Evolutionary conservation across 2,329 filamentous ascomycete genomes (phyloP).

Genomic region (Aspergillus chevalieri): DNA sequence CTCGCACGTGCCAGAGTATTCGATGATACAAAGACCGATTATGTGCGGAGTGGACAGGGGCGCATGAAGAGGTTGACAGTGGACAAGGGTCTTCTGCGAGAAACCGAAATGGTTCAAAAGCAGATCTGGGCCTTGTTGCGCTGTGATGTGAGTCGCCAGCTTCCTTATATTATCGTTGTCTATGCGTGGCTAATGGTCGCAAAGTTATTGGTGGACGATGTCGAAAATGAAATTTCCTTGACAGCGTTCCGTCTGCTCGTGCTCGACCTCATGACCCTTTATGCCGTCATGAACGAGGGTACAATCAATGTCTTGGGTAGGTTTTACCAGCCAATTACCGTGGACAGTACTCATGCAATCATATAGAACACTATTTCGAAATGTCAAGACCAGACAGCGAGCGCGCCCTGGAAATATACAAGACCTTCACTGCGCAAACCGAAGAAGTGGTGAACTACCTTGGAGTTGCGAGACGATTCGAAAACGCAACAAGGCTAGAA

Average conservation of each 20-base stretch:
- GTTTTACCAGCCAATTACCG: conserved; percentile 17
- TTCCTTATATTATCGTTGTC: background rate
- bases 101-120: conserved; percentile 84
- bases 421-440: conserved; percentile 84
- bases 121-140: conserved; percentile 80
- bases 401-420: conserved; percentile 84
- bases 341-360: background rate
- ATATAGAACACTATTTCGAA: conserved; percentile 87
- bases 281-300: conserved; percentile 92
- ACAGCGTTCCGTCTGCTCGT: conserved; percentile 89
- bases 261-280: conserved; percentile 79
- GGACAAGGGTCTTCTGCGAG: conserved; percentile 84
- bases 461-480: conserved; percentile 77
- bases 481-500: conserved; percentile 85
- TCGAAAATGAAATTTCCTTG: conserved; percentile 93
- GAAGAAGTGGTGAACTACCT: conserved; percentile 89
- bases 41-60: conserved; percentile 75
- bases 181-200: conserved; percentile 9
- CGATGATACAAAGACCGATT: conserved; percentile 79
- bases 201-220: conserved; percentile 77
- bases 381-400: conserved; percentile 94
- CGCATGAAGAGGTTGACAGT: conserved; percentile 79
- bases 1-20: conserved; percentile 75
- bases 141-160: conserved; percentile 65
- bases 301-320: conserved; percentile 93